These are phyloP conservation scores for Dryas alaskensis DNA, from an alignment of 306 rosid genomes.

Conservation along the genomic window DNA sequence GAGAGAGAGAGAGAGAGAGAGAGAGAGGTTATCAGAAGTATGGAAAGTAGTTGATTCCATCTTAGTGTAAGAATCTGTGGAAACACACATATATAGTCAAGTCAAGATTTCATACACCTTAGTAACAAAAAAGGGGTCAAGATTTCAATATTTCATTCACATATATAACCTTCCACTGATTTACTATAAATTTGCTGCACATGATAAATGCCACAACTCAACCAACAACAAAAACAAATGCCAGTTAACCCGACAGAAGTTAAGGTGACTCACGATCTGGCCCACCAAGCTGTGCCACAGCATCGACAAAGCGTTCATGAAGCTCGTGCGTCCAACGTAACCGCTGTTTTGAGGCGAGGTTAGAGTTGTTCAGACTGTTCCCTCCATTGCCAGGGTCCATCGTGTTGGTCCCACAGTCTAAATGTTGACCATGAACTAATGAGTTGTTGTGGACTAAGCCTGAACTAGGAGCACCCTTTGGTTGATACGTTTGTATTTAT, in stretches of 20 bases:
- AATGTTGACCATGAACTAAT: constrained; percentile 52
- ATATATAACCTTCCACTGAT: constrained; percentile 4
- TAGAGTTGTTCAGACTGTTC: constrained; percentile 57
- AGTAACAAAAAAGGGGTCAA: background rate
- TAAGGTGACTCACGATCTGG: constrained; percentile 87
- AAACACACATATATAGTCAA: background rate
- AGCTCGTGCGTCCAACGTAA: constrained; percentile 95
- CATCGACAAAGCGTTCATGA: constrained; percentile 94
- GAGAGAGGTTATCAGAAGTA: background rate
- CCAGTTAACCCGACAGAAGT: constrained; percentile 27
- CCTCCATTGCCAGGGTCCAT: constrained; percentile 79
- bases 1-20: too few species aligned
- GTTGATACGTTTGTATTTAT: constrained; percentile 70
- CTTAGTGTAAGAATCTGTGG: background rate
- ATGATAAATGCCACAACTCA: constrained; percentile 20
- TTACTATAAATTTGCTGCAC: background rate
- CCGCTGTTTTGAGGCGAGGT: constrained; percentile 78
- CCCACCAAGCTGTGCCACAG: constrained; percentile 97
- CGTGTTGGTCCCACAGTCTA: constrained; percentile 47
- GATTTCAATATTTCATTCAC: background rate
- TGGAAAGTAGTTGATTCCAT: background rate
- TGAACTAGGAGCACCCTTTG: constrained; percentile 48
- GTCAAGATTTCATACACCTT: background rate
- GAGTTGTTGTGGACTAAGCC: constrained; percentile 48
- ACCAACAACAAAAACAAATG: constrained; percentile 2